Conservation (phyloP, 192 early-diverging fungal species). For the Dissophora ornata region DNA sequence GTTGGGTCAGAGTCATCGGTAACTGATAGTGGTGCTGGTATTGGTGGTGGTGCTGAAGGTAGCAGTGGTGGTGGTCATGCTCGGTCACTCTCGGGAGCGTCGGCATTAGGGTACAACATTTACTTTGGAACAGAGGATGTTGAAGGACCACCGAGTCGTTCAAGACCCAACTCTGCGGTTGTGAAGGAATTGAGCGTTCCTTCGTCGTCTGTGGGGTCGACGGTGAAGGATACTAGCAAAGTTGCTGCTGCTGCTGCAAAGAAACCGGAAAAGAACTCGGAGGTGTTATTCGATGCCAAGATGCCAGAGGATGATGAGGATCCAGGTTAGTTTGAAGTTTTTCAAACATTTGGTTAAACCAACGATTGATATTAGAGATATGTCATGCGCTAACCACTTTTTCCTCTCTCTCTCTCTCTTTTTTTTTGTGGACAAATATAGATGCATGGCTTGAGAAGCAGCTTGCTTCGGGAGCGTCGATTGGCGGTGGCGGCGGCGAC, state of each 20-base stretch:
- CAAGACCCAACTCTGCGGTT: slow-evolving; percentile 14
- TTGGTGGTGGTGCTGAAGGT: neutral
- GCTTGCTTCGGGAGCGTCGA: slow-evolving; percentile 35
- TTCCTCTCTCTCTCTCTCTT: slow-evolving; percentile 3
- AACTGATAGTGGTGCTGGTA: neutral
- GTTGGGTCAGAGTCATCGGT: slow-evolving; percentile 1
- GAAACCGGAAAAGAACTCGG: slow-evolving; percentile 22
- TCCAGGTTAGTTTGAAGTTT: slow-evolving; percentile 53
- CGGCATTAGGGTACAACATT: slow-evolving; percentile 46
- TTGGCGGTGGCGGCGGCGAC: slow-evolving; percentile 35
- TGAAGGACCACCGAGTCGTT: slow-evolving; percentile 22
- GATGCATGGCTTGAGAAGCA: slow-evolving; percentile 59
- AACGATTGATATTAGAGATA: too few relatives aligned
- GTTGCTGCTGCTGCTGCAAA: neutral
- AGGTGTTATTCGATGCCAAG: slow-evolving; percentile 53
- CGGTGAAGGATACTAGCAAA: slow-evolving; percentile 2
- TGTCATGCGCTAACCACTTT: neutral
- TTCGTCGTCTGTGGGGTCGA: neutral
- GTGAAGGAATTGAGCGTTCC: neutral
- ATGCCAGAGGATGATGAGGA: slow-evolving; percentile 53
- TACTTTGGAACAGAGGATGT: slow-evolving; percentile 51
- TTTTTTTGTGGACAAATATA: slow-evolving; percentile 12
- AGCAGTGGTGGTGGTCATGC: neutral
- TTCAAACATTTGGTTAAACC: too few relatives aligned
- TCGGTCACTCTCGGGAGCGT: slow-evolving; percentile 7